Percentiles rank a stretch among this genome's conserved stretches.
These are phyloP conservation scores for Chenopodium berlandieri DNA, from an alignment of 148 eudicot species.

Conservation along the genomic window DNA sequence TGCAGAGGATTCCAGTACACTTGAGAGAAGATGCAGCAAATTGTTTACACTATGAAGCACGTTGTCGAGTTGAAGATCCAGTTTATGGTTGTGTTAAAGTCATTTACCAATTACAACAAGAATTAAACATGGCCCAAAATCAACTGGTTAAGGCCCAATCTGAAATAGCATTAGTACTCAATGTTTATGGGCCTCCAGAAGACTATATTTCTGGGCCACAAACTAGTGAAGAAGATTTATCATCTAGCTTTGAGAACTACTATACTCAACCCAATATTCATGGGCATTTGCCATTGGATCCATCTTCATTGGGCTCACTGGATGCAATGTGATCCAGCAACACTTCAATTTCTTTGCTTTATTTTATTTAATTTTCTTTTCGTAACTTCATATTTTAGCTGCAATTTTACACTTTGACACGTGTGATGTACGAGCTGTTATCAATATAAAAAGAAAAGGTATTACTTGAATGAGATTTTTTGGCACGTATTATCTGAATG, in stretches of 20 bases:
- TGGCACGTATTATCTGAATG: too few species aligned
- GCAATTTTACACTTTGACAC: too few species aligned
- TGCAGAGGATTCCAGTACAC: constrained; percentile 33
- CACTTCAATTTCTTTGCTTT: too few species aligned
- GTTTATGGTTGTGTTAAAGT: constrained; percentile 44
- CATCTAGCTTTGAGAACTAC: background rate
- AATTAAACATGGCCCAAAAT: constrained; percentile 20
- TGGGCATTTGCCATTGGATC: background rate
- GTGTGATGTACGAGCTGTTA: too few species aligned
- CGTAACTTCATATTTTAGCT: too few species aligned
- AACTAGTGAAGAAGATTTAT: background rate
- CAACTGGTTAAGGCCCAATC: constrained; percentile 42
- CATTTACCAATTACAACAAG: constrained; percentile 27
- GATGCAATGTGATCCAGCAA: too few species aligned
- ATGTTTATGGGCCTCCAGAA: background rate
- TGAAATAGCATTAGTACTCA: constrained; percentile 15
- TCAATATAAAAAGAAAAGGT: too few species aligned
- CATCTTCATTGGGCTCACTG: background rate
- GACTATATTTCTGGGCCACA: background rate
- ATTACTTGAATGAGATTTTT: too few species aligned
- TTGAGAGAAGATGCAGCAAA: constrained; percentile 37
- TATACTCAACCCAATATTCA: background rate
- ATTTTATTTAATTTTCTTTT: too few species aligned
- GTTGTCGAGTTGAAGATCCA: constrained; percentile 33
- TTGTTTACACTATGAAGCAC: constrained; percentile 40